Percentiles rank a stretch among this genome's conserved stretches.
These are phyloP conservation scores for Poronia punctata DNA, from an alignment of 495 filamentous ascomycete genomes.

Conservation along the genomic window DNA sequence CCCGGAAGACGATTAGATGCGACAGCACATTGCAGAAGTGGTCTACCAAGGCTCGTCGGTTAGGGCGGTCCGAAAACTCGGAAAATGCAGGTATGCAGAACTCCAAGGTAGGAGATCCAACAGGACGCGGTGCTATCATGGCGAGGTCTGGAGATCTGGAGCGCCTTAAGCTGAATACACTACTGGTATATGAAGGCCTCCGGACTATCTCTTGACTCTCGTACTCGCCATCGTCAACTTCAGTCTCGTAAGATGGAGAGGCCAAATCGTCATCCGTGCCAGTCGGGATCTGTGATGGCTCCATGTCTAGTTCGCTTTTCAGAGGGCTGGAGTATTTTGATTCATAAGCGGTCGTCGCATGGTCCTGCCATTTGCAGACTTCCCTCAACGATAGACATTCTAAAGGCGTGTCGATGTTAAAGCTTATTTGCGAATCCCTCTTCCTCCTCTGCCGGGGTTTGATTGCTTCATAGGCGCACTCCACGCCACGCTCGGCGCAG, in stretches of 20 bases:
- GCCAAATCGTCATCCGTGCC: slow-evolving; percentile 1
- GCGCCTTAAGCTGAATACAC: slow-evolving; percentile 16
- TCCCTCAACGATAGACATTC: not conserved
- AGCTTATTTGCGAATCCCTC: slow-evolving; percentile 22
- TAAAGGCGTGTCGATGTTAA: slow-evolving; percentile 2
- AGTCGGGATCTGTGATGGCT: slow-evolving; percentile 4
- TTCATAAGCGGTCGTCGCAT: slow-evolving; percentile 9
- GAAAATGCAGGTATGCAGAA: slow-evolving; percentile 46
- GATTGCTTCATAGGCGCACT: slow-evolving; percentile 51
- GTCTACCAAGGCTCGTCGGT: slow-evolving; percentile 49
- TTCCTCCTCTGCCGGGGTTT: slow-evolving; percentile 51
- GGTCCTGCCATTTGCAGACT: slow-evolving; percentile 12
- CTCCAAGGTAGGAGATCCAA: slow-evolving; percentile 41
- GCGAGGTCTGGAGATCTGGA: slow-evolving; percentile 31
- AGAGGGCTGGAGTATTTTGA: slow-evolving; percentile 23
- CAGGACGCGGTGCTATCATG: slow-evolving; percentile 43
- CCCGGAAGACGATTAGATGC: slow-evolving; percentile 56
- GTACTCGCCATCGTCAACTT: slow-evolving; percentile 2
- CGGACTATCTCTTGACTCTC: slow-evolving; percentile 12
- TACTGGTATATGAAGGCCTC: slow-evolving; percentile 12
- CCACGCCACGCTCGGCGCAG: slow-evolving; percentile 45
- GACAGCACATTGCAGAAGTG: slow-evolving; percentile 59
- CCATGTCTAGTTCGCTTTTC: slow-evolving; percentile 18
- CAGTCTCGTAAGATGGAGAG: slow-evolving; percentile 12
- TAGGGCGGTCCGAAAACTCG: slow-evolving; percentile 48